Conservation (phyloP, 2,329 filamentous ascomycete genomes). For the Sarocladium oryzae region DNA sequence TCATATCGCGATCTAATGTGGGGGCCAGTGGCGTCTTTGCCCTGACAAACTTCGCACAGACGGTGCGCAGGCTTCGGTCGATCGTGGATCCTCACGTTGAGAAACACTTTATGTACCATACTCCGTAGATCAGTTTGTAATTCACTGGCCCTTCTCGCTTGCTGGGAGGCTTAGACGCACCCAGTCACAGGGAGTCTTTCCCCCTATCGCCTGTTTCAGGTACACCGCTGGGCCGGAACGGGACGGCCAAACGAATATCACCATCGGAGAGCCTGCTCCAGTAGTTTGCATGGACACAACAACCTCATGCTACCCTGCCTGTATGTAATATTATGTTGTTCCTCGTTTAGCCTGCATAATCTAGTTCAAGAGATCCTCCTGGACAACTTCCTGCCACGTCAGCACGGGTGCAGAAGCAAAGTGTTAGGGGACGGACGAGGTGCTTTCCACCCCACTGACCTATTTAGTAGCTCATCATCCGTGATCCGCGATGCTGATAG, state of each 20-base stretch:
- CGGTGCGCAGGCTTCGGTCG: background rate
- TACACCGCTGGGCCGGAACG: background rate
- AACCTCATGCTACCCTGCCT: too few species aligned
- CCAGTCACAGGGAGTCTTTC: background rate
- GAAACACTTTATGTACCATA: too few species aligned
- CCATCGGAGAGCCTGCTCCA: background rate
- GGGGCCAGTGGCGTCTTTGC: background rate
- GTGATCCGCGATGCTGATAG: background rate
- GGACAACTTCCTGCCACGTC: background rate
- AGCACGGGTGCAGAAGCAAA: background rate
- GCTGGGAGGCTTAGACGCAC: too few species aligned
- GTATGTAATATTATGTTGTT: too few species aligned
- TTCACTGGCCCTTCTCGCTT: too few species aligned
- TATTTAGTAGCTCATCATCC: background rate
- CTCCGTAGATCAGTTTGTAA: too few species aligned
- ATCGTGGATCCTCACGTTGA: background rate
- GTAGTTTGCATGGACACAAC: too few species aligned
- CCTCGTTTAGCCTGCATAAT: too few species aligned
- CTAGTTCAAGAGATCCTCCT: background rate
- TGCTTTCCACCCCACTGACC: background rate
- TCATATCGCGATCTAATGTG: too few species aligned
- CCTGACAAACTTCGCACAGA: background rate
- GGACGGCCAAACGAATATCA: background rate
- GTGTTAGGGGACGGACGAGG: constrained; percentile 1
- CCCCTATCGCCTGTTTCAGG: background rate